A percentile compares a stretch with the other conserved stretches of the same genome.
Conservation (phyloP, 2,329 filamentous ascomycete genomes). For the Apiospora aurea region DNA sequence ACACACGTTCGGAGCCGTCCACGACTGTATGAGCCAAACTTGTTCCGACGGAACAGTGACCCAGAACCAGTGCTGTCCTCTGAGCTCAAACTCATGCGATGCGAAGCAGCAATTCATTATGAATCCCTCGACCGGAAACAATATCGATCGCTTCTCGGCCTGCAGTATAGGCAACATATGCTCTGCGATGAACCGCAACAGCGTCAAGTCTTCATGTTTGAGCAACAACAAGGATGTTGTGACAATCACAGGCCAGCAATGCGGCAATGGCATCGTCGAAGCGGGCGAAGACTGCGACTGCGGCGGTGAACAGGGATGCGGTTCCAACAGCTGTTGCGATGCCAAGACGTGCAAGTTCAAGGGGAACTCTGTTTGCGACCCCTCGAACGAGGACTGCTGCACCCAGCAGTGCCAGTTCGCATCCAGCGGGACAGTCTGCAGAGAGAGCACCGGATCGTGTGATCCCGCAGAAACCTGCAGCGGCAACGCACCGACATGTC, state of each 20-base stretch:
- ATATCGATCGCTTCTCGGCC: constrained; percentile 81
- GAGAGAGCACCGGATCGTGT: constrained; percentile 79
- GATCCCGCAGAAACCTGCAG: constrained; percentile 86
- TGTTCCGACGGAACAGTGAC: constrained; percentile 67
- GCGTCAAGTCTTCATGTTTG: constrained; percentile 78
- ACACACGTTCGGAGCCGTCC: constrained; percentile 94
- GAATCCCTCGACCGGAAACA: constrained; percentile 84
- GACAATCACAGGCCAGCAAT: constrained; percentile 83
- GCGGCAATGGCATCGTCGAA: constrained; percentile 97
- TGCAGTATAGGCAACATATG: constrained; percentile 96
- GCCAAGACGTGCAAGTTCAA: constrained; percentile 86
- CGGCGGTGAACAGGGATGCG: constrained; percentile 77
- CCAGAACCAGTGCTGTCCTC: constrained; percentile 76
- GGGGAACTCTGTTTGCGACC: constrained; percentile 77
- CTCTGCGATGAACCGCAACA: constrained; percentile 78
- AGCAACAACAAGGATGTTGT: constrained; percentile 84
- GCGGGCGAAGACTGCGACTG: constrained; percentile 95
- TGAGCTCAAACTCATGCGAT: constrained; percentile 72
- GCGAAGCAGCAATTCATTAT: constrained; percentile 87
- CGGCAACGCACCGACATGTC: constrained; percentile 76
- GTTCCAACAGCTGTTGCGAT: constrained; percentile 82
- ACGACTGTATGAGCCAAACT: constrained; percentile 79
- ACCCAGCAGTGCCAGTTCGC: constrained; percentile 71
- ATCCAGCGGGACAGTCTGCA: constrained; percentile 75
- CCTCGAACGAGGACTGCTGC: constrained; percentile 84